phyloP scores from a whole-genome alignment of 2,329 filamentous ascomycete genomes.

The Fusarium citri region DNA sequence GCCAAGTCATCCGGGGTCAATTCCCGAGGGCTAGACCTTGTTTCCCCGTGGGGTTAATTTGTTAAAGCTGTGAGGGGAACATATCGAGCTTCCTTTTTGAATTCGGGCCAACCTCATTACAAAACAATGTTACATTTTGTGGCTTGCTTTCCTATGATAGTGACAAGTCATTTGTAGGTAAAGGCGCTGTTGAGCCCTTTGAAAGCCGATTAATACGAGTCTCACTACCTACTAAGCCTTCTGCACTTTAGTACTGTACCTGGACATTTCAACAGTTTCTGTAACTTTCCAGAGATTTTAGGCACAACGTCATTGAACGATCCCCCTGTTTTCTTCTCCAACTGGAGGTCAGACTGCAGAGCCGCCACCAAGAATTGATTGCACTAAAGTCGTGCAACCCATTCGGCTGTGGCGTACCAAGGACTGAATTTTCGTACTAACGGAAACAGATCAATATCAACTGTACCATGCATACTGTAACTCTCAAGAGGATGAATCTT shows the following conservation, averaged over 20 bases:
- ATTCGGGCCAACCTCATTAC: conserved; percentile 5
- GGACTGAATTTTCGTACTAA: conserved; percentile 3
- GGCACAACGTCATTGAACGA: background rate
- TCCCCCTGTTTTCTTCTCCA: conserved; percentile 4
- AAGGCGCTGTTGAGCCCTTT: background rate
- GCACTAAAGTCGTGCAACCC: background rate
- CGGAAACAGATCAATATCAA: background rate
- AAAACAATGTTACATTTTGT: conserved; percentile 20
- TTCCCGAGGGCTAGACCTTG: background rate
- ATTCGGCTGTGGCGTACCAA: conserved; percentile 33
- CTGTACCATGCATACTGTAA: background rate
- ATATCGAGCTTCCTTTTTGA: conserved; percentile 31
- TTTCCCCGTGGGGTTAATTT: conserved; percentile 26
- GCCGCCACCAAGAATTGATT: conserved; percentile 18
- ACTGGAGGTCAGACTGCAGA: conserved; percentile 12
- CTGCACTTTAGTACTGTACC: background rate
- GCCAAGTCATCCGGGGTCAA: background rate
- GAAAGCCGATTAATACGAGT: background rate
- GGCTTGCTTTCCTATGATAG: background rate
- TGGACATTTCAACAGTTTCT: background rate
- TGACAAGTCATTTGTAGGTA: background rate
- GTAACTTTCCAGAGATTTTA: conserved; percentile 15
- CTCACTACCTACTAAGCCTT: too few relatives aligned
- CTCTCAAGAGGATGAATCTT: background rate
- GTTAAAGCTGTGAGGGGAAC: conserved; percentile 14